Conservation (phyloP, 2,329 filamentous ascomycete genomes). For the Calonectria multiphialidica region DNA sequence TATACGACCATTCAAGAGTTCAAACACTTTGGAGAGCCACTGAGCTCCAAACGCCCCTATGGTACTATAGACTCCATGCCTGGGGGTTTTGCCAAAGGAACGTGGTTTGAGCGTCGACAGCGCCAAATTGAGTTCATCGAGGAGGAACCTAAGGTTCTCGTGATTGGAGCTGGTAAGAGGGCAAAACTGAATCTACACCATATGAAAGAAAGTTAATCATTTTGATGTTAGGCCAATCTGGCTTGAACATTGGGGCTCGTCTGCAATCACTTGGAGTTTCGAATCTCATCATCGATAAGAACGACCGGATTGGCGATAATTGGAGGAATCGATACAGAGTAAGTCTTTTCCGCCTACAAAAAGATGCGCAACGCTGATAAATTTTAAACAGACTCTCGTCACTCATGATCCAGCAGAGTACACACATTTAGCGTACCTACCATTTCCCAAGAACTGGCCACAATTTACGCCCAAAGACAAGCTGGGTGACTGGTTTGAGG, state of each 20-base stretch:
- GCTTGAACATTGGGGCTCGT: background rate
- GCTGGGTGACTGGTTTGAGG: background rate
- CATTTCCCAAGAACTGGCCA: background rate
- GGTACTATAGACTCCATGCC: background rate
- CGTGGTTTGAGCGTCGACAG: background rate
- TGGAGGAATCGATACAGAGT: background rate
- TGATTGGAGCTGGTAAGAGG: background rate
- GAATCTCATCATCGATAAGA: background rate
- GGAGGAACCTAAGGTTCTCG: background rate
- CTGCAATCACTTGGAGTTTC: background rate
- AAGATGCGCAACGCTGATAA: background rate
- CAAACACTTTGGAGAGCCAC: background rate
- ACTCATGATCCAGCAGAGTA: background rate
- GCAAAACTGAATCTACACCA: background rate
- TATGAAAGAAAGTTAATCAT: background rate
- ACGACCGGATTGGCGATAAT: background rate
- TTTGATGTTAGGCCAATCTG: background rate
- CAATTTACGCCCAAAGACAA: background rate
- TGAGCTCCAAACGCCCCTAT: background rate
- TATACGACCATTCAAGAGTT: background rate
- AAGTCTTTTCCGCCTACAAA: background rate
- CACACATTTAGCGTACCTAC: background rate
- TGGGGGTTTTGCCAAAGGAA: background rate
- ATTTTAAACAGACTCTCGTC: background rate
- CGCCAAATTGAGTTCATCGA: background rate